A percentile compares a stretch with the other conserved stretches of the same genome.
phyloP scores from a whole-genome alignment of 106 monocot genomes.

The Vanilla planifolia region DNA sequence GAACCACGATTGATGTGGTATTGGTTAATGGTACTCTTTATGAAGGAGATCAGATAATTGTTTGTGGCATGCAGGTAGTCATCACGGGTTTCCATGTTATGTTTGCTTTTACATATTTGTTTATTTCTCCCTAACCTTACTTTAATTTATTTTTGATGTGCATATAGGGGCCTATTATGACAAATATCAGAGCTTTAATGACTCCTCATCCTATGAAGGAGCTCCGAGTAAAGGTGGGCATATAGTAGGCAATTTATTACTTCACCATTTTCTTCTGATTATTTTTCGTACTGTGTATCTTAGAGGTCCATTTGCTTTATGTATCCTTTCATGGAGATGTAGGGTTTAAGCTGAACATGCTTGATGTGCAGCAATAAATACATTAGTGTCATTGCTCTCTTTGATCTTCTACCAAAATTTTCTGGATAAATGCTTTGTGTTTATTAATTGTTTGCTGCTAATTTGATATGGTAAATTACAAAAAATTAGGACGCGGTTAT shows the following conservation, averaged over 20 bases:
- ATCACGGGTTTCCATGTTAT: background rate
- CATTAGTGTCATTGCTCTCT: no score
- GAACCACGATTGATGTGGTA: conserved; percentile 94
- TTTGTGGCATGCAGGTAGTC: conserved; percentile 95
- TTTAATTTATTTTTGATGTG: background rate
- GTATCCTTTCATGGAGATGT: no score
- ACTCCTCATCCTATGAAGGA: conserved; percentile 98
- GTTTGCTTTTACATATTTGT: background rate
- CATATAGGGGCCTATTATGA: conserved; percentile 81
- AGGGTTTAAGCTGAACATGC: no score
- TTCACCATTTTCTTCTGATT: no score
- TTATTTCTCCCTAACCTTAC: background rate
- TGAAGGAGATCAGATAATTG: conserved; percentile 97
- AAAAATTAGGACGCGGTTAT: no score
- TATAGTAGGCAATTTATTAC: background rate
- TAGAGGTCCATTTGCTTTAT: no score
- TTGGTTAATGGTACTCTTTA: conserved; percentile 87
- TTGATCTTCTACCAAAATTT: no score
- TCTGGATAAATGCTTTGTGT: no score
- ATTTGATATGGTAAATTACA: no score
- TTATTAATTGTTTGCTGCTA: no score
- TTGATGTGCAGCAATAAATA: no score
- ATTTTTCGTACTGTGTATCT: no score
- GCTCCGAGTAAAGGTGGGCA: conserved; percentile 78
- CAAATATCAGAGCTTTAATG: conserved; percentile 82